These are phyloP conservation scores for Alternaria panax DNA, from an alignment of 2,329 filamentous ascomycete genomes.

Conservation along the genomic window DNA sequence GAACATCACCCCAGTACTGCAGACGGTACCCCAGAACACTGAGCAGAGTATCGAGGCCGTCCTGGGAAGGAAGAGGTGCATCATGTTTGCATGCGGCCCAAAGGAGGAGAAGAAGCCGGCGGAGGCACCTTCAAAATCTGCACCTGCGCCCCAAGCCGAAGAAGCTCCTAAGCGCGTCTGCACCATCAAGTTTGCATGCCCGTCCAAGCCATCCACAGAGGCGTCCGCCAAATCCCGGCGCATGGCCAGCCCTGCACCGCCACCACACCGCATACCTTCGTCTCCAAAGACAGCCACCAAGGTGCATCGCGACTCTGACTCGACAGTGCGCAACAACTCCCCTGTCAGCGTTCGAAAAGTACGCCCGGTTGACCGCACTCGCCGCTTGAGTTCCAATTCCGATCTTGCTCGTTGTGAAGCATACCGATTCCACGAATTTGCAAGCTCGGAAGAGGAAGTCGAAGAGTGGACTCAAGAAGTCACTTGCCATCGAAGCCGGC, in stretches of 20 bases:
- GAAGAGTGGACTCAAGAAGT: conserved; percentile 90
- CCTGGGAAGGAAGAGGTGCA: conserved; percentile 81
- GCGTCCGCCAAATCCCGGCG: conserved; percentile 48
- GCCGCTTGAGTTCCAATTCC: conserved; percentile 47
- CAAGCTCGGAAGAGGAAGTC: conserved; percentile 81
- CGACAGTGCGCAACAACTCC: conserved; percentile 58
- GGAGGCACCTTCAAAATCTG: conserved; percentile 24
- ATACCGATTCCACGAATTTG: conserved; percentile 87
- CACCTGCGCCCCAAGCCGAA: conserved; percentile 25
- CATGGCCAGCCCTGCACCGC: conserved; percentile 55
- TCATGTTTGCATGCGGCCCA: conserved; percentile 83
- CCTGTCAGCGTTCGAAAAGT: conserved; percentile 54
- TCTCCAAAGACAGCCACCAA: conserved; percentile 43
- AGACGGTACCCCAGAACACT: conserved; percentile 42
- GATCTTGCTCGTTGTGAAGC: conserved; percentile 62
- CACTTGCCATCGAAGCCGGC: conserved; percentile 68
- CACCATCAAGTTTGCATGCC: conserved; percentile 77
- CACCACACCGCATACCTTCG: conserved; percentile 29
- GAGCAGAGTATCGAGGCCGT: conserved; percentile 69
- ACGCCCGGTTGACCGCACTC: conserved; percentile 39
- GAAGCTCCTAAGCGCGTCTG: conserved; percentile 63
- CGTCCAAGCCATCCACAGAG: conserved; percentile 58
- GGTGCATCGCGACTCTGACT: conserved; percentile 58
- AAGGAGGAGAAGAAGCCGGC: conserved; percentile 56
- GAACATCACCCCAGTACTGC: conserved; percentile 36